Evolutionary conservation across 495 filamentous ascomycete species (phyloP), one percentile per base, ranked within the genome.

Genomic region (Astrocystis sublimbata): DNA sequence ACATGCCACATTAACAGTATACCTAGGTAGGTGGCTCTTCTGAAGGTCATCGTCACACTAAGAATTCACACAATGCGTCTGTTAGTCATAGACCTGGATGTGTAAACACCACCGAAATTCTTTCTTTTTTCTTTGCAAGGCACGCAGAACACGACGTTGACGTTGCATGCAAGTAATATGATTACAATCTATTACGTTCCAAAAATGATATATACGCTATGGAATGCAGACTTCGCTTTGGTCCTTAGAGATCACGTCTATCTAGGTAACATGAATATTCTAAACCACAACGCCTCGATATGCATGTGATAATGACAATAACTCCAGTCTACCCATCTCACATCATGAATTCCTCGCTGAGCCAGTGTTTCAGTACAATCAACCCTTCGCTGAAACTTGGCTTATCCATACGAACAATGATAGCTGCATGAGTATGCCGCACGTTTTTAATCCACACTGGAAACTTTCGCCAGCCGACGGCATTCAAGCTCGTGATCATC

Each of bases 381-480:
- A 82, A 84, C 3, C 93, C 94, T 75, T 97, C 93, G 4, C 79
- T 76, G 65, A 90, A 94, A 7, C 70, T 77, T 58, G 78, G 70
- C 71, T 84, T 85, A 17, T 85, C 78, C 62, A 71, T 81, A 55
- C 94, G 81, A 30, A 93, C 85, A 67, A 98, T 89, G 54, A 98
- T 96, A 1, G 93, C 93, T 0, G 93, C 94, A 72, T 98, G 94
- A 47, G 81, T 89, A 68, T 96, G 92, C 31, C 79, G 71, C 42
- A 83, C 82, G 2, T 92, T 87, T 49, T 96, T 91, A 41, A 98
- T 97, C 75, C 89, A 87, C 4, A 96, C 90, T 0, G 86, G 87
- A 74, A 90, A 93, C 74, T 94, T 97, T 19, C 81, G 83, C 76
- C 89, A 92, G 9, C 88, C 87, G 0, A 96, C 78, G 9, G 77